A percentile compares a stretch with the other conserved stretches of the same genome.
These are phyloP conservation scores for Artemisia princeps DNA, from an alignment of 140 eudicot species.

Conservation along the genomic window DNA sequence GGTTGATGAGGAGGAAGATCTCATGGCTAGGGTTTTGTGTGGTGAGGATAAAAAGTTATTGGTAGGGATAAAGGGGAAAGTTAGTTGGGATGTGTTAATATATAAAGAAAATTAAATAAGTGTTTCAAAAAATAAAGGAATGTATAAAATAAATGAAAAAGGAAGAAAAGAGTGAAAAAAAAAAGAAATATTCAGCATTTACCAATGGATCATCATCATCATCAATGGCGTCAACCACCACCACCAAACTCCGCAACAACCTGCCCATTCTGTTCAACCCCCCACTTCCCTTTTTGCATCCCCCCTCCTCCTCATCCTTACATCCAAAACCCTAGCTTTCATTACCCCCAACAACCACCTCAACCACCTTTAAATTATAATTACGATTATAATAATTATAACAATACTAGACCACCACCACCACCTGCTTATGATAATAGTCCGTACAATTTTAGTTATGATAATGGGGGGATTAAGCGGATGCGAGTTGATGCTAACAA, in stretches of 20 bases:
- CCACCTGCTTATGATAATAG: constrained; percentile 10
- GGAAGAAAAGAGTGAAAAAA: no score
- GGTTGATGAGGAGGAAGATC: no score
- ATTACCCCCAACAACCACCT: constrained; percentile 19
- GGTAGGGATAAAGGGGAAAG: no score
- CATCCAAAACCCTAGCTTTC: constrained; percentile 42
- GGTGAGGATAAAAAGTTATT: no score
- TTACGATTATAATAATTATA: constrained; percentile 1
- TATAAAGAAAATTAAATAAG: no score
- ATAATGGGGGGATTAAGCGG: constrained; percentile 40
- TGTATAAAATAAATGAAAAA: no score
- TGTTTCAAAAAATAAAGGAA: no score
- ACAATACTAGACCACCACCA: constrained; percentile 23
- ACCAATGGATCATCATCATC: constrained; percentile 61
- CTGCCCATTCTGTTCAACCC: constrained; percentile 57
- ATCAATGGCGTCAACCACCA: constrained; percentile 55
- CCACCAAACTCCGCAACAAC: constrained; percentile 27
- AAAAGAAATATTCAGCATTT: no score
- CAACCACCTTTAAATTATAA: constrained; percentile 18
- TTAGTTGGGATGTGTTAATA: no score
- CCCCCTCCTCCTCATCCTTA: constrained; percentile 32
- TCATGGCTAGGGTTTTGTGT: no score
- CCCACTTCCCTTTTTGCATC: constrained; percentile 72
- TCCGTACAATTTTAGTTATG: constrained; percentile 20
- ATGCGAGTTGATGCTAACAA: constrained; percentile 30